Conservation (phyloP, 1,284 basidiomycete species). For the Cutaneotrichosporon cutaneum region DNA sequence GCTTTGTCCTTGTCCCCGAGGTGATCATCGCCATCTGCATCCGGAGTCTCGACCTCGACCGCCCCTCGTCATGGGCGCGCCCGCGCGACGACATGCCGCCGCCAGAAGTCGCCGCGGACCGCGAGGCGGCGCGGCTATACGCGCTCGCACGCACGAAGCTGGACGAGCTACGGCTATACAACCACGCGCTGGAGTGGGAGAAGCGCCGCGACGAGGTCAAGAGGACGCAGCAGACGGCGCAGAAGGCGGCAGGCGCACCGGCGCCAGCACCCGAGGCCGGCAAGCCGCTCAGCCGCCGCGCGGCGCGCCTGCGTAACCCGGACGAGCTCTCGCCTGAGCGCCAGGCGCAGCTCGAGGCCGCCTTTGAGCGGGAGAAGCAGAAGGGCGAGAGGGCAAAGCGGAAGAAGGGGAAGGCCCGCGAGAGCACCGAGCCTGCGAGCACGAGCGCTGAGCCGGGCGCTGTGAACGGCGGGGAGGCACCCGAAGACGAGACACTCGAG, state of each 20-base stretch:
- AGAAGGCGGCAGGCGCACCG: neutral
- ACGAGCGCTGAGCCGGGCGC: neutral
- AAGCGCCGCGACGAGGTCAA: neutral
- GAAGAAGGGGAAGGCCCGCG: neutral
- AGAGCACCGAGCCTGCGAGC: neutral
- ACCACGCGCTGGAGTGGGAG: neutral
- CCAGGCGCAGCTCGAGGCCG: neutral
- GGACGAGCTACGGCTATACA: neutral
- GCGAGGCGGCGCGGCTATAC: neutral
- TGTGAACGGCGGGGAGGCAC: neutral
- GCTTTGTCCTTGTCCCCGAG: constrained; percentile 35
- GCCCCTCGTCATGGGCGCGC: neutral
- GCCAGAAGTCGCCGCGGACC: neutral
- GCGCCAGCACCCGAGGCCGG: neutral
- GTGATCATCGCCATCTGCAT: constrained; percentile 24
- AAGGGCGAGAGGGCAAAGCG: neutral
- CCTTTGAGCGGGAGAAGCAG: neutral
- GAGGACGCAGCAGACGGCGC: no score
- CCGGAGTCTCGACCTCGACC: neutral
- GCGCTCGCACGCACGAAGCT: constrained; percentile 2
- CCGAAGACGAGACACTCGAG: neutral
- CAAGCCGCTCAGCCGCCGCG: neutral
- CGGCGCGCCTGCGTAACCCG: neutral
- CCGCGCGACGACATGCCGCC: neutral
- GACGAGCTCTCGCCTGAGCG: neutral